phyloP scores from a whole-genome alignment of 2,329 filamentous ascomycete genomes.

The Fusarium pininemorale region DNA sequence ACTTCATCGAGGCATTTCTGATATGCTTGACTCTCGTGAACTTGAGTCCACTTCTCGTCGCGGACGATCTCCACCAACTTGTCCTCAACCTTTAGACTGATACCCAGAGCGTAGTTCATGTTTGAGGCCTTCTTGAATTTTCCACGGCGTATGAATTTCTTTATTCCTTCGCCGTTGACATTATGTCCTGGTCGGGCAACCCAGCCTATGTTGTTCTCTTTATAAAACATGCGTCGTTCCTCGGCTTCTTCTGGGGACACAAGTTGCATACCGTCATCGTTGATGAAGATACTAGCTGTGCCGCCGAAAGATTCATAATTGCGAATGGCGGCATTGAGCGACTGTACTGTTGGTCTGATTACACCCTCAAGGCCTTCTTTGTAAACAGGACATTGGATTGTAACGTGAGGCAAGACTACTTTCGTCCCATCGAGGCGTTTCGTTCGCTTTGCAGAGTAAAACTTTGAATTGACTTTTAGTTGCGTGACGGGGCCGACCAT shows the following conservation, averaged over 20 bases:
- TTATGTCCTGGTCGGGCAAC: slow-evolving; percentile 55
- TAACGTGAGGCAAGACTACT: slow-evolving; percentile 49
- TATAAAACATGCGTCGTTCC: slow-evolving; percentile 63
- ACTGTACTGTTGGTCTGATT: slow-evolving; percentile 64
- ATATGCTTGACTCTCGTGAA: not conserved
- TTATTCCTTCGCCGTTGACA: not conserved
- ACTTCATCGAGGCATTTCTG: not conserved
- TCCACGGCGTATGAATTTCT: slow-evolving; percentile 62
- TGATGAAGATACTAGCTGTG: slow-evolving; percentile 72
- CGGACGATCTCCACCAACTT: slow-evolving; percentile 46
- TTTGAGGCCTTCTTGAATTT: slow-evolving; percentile 74
- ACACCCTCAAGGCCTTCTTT: slow-evolving; percentile 48
- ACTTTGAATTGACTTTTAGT: slow-evolving; percentile 24
- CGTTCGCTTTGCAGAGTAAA: not conserved
- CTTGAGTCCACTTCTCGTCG: not conserved
- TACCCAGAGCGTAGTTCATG: slow-evolving; percentile 70
- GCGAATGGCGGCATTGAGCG: slow-evolving; percentile 65
- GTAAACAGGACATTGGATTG: slow-evolving; percentile 57
- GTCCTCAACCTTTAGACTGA: slow-evolving; percentile 64
- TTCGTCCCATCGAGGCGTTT: not conserved
- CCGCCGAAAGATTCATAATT: slow-evolving; percentile 69
- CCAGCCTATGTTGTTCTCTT: slow-evolving; percentile 66
- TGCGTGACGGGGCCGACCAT: not conserved
- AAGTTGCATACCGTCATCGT: slow-evolving; percentile 74
- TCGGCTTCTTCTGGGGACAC: slow-evolving; percentile 58